These are phyloP conservation scores for Phialophora verrucosa DNA, from an alignment of 2,329 filamentous ascomycete genomes.

Conservation along the genomic window DNA sequence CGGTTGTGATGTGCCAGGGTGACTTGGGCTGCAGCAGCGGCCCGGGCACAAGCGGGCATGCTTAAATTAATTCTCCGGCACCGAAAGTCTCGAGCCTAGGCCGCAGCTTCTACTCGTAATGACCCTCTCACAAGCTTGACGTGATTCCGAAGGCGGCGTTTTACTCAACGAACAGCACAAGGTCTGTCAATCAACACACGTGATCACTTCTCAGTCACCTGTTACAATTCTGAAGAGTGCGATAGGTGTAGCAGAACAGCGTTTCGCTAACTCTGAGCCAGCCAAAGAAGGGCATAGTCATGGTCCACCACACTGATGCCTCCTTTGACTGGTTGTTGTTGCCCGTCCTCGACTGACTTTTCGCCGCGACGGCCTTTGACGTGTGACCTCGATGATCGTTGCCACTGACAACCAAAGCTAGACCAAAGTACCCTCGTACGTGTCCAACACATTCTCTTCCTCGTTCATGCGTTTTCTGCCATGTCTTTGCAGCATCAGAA, in stretches of 20 bases:
- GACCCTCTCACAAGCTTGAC: too few species aligned
- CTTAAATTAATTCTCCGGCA: neutral
- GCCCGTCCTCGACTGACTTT: too few species aligned
- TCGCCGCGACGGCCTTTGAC: too few species aligned
- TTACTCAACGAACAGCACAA: too few species aligned
- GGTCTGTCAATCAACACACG: neutral
- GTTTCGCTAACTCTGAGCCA: neutral
- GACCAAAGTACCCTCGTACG: neutral
- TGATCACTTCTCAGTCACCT: neutral
- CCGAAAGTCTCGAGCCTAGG: neutral
- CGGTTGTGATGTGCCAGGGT: neutral
- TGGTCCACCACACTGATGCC: neutral
- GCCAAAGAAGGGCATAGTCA: neutral
- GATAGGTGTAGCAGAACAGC: neutral
- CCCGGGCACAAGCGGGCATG: neutral
- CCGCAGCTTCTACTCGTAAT: neutral
- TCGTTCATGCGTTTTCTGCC: neutral
- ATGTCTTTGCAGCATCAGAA: neutral
- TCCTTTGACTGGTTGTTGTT: too few species aligned
- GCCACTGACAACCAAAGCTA: neutral
- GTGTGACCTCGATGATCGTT: neutral
- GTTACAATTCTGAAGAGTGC: neutral
- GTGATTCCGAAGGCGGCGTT: too few species aligned
- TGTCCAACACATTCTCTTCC: neutral
- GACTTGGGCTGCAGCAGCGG: neutral